Conservation (phyloP, 1,284 basidiomycete genomes). For the Ustilago hordei region DNA sequence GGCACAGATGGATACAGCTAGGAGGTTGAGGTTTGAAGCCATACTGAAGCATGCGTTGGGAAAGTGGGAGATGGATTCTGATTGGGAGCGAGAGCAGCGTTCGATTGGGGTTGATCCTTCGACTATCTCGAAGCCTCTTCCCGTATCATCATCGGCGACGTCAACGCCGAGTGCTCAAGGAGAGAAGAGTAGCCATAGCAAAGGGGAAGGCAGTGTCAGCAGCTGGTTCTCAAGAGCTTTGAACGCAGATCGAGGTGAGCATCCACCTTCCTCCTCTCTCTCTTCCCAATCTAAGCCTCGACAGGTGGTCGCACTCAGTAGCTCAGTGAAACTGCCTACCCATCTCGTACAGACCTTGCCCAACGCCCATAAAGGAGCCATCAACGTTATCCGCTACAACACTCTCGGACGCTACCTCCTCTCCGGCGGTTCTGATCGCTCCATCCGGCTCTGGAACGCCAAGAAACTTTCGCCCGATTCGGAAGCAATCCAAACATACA, state of each 20-base stretch:
- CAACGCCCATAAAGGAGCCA: conserved; percentile 65
- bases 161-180: neutral
- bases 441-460: conserved; percentile 91
- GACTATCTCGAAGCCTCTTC: conserved; percentile 9
- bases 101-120: conserved; percentile 38
- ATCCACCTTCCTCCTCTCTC: neutral
- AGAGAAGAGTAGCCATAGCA: conserved; percentile 1
- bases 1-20: conserved; percentile 36
- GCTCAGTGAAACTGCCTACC: conserved; percentile 41
- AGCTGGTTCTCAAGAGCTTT: conserved; percentile 39
- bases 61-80: conserved; percentile 57
- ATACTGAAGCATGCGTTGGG: conserved; percentile 50
- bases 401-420: conserved; percentile 83
- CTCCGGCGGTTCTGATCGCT: conserved; percentile 89
- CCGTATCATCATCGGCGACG: neutral
- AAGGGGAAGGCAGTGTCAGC: neutral
- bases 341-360: conserved; percentile 26
- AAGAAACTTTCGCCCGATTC: conserved; percentile 72
- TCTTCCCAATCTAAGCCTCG: conserved; percentile 3
- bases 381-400: conserved; percentile 68
- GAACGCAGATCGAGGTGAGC: conserved; percentile 35
- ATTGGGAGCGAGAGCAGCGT: conserved; percentile 49
- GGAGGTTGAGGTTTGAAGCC: conserved; percentile 39
- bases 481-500: conserved; percentile 79
- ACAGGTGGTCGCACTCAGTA: conserved; percentile 38